Base-by-base conservation (phyloP, 257 asterid species). In the Salvia hispanica region DNA sequence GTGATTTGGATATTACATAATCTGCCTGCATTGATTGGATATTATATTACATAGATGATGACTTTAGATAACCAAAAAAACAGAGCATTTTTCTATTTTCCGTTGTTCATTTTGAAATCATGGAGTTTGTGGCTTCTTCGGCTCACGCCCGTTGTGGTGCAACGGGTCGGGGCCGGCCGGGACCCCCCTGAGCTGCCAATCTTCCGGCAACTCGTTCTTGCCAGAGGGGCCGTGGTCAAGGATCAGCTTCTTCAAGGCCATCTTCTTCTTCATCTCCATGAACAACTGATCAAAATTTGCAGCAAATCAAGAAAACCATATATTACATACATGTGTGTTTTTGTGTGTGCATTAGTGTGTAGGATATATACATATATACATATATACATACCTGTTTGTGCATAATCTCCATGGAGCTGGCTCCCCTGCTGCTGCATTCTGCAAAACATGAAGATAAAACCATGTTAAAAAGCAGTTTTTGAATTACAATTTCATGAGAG, bases 121-220 rank as follows among this genome's bases (percentile, higher is more conserved):
- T 50, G 93, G 90, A 13, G 79, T 79, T 7, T 70, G 62, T 43
- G 86, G 90, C 80, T 83, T 82, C 69, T 72, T 76, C 12, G 88
- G 86, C 33, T 50, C 72, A 39, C 72, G 83, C 12, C 85, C 88
- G 63, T 79, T 73, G 68, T 86, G 90, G 78, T 86, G 93, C 73
- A 86, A 46, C 5, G 93, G 93, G 82, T 86, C 85, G 34, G 93
- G 90, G 0, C 90, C 93, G 0, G 81, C 81, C 0, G 90, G 93
- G 64, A 86, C 88, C 6, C 86, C 64, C 77, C 89, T 78, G 21
- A 82, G 89, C n/a, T 81, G 78, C 85, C 82, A 77, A 53, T 77
- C 84, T 76, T 81, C 88, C 2, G 77, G 63, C 68, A 60, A 73
- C 74, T 79, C 74, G 4, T 59, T 70, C 36, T 65, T 74, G 36